Evolutionary conservation across 2,329 filamentous ascomycete species (phyloP).

Genomic region (Ophiosphaerella narmari): DNA sequence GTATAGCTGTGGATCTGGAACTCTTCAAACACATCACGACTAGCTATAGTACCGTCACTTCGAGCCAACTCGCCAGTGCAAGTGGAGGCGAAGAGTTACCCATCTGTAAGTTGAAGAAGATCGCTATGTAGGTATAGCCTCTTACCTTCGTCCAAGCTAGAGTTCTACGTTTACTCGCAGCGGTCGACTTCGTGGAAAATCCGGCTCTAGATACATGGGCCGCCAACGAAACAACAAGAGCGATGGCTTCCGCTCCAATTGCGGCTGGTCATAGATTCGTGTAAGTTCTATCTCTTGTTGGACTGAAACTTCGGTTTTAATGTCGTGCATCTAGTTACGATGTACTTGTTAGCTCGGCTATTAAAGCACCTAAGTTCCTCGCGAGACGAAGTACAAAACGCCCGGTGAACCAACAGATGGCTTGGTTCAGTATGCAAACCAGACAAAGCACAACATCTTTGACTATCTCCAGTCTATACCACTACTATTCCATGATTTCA

Average conservation of each 20-base stretch:
- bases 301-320: background rate
- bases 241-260: conserved; percentile 12
- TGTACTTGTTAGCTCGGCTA: conserved; percentile 7
- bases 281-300: background rate
- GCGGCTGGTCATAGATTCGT: conserved; percentile 16
- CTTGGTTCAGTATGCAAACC: conserved; percentile 12
- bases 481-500: conserved; percentile 12
- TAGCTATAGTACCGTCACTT: conserved; percentile 19
- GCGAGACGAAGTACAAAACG: conserved; percentile 8
- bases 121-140: conserved; percentile 38
- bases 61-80: conserved; percentile 1
- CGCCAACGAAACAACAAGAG: conserved; percentile 15
- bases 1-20: conserved; percentile 12
- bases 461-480: background rate
- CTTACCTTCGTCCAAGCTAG: conserved; percentile 24
- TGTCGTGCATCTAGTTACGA: conserved; percentile 5
- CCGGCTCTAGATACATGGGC: conserved; percentile 2
- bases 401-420: conserved; percentile 9
- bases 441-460: background rate
- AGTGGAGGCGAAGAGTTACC: conserved; percentile 9
- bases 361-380: conserved; percentile 15
- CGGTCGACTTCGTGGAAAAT: conserved; percentile 10
- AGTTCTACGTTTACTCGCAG: conserved; percentile 14
- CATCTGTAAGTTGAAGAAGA: conserved; percentile 5
- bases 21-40: conserved; percentile 10